Evolutionary conservation across 2,329 filamentous ascomycete species (phyloP).

Genomic region (Pezicula radicicola): DNA sequence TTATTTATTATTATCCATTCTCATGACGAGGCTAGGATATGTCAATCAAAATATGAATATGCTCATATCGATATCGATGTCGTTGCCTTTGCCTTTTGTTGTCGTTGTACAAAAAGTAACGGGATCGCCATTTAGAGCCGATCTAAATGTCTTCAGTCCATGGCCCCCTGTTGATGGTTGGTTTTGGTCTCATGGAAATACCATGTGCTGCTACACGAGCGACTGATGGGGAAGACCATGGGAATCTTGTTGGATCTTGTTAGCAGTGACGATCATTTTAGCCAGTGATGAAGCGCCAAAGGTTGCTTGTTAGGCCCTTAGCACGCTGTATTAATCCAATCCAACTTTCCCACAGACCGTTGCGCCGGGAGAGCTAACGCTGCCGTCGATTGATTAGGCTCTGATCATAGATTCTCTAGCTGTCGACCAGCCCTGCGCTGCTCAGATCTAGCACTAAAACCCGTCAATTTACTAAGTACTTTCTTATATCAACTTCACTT

Average conservation of each 20-base stretch:
- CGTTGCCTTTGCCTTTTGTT: neutral
- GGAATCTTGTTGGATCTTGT: neutral
- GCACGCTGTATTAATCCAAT: conserved; percentile 3
- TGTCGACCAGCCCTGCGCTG: neutral
- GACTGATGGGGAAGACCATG: neutral
- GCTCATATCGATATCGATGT: neutral
- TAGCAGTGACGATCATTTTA: too few species aligned
- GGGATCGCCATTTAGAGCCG: neutral
- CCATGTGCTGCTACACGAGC: neutral
- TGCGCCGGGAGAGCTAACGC: conserved; percentile 15
- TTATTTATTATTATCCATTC: too few species aligned
- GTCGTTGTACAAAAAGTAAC: neutral
- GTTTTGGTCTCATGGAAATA: neutral
- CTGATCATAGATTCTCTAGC: conserved; percentile 3
- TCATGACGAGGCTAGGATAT: too few species aligned
- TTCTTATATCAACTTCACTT: conserved; percentile 8
- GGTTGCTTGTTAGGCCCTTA: neutral
- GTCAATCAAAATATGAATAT: neutral
- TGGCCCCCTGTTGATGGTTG: neutral
- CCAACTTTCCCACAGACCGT: conserved; percentile 11
- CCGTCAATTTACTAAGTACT: neutral
- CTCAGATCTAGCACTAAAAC: conserved; percentile 2
- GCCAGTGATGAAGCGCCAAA: neutral
- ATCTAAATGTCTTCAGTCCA: neutral
- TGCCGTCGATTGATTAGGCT: conserved; percentile 10